These are phyloP conservation scores for Mortierella sp. DNA, from an alignment of 371 early-diverging fungal species.

Conservation along the genomic window DNA sequence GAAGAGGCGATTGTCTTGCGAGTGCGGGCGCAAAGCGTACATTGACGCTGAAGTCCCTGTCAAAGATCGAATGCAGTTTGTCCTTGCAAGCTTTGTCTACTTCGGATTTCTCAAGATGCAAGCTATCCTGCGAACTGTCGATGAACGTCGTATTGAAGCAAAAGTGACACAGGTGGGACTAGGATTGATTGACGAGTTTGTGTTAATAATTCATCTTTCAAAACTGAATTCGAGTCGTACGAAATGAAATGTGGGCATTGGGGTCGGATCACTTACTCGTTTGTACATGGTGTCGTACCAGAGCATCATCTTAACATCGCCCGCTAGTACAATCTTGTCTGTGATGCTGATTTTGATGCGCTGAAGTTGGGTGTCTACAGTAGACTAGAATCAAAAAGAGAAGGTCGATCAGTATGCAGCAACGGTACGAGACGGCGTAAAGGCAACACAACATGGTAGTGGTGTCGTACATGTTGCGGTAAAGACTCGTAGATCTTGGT, in stretches of 20 bases:
- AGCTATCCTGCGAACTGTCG: conserved; percentile 9
- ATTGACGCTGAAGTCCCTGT: conserved; percentile 36
- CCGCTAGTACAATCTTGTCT: conserved; percentile 46
- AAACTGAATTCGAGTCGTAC: no score
- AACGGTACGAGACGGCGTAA: no score
- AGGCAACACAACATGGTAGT: background rate
- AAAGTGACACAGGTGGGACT: conserved; percentile 57
- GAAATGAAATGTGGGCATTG: no score
- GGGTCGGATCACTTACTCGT: conserved; percentile 35
- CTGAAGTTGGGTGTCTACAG: conserved; percentile 31
- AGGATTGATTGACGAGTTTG: no score
- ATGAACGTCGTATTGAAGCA: conserved; percentile 67
- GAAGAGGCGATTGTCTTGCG: conserved; percentile 32
- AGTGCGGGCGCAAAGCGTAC: conserved; percentile 31
- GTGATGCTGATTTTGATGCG: conserved; percentile 46
- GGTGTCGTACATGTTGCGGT: conserved; percentile 19
- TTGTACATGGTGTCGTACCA: conserved; percentile 50
- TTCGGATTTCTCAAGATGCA: conserved; percentile 47
- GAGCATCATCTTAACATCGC: conserved; percentile 63
- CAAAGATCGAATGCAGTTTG: conserved; percentile 50
- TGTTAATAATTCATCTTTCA: background rate
- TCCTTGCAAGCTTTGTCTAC: conserved; percentile 59
- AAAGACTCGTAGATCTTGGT: conserved; percentile 37
- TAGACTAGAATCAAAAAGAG: conserved; percentile 24
- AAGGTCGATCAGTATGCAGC: no score